Evolutionary conservation across 805 yeast genomes (phyloP).

Genomic region (Candida nanaspora): DNA sequence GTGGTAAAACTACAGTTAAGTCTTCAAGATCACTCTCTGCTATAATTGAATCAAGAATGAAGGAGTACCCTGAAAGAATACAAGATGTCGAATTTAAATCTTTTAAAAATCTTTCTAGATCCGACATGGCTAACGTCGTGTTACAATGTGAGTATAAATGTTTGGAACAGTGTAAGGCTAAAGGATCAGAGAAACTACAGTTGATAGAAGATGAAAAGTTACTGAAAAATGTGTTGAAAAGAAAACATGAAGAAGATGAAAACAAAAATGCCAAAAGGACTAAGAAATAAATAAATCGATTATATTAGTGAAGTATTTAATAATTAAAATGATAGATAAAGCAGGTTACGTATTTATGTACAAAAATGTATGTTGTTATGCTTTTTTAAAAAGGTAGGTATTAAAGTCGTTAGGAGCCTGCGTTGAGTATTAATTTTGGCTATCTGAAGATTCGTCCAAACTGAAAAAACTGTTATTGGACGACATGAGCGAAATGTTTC

Average conservation of each 20-base stretch:
- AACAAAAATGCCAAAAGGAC: slow-evolving; percentile 17
- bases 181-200: slow-evolving; percentile 25
- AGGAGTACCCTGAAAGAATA: slow-evolving; percentile 38
- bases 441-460: no score
- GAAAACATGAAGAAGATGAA: slow-evolving; percentile 27
- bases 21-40: slow-evolving; percentile 21
- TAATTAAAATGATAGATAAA: no score
- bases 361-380: no score
- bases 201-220: slow-evolving; percentile 54
- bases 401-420: no score
- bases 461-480: no score
- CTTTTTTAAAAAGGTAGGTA: no score
- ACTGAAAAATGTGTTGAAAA: slow-evolving; percentile 50
- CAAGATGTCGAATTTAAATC: slow-evolving; percentile 8
- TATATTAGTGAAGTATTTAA: no score
- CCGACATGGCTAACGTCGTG: slow-evolving; percentile 47
- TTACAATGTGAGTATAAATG: slow-evolving; percentile 49
- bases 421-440: no score
- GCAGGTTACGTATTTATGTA: no score
- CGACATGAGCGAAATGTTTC: no score
- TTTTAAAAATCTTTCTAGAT: slow-evolving; percentile 16
- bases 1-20: slow-evolving; percentile 37
- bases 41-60: slow-evolving; percentile 29
- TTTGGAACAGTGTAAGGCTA: slow-evolving; percentile 30
- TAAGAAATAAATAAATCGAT: slow-evolving; percentile 19